Conservation (phyloP, 2,329 filamentous ascomycete species). For the Fusarium verticillioides region DNA sequence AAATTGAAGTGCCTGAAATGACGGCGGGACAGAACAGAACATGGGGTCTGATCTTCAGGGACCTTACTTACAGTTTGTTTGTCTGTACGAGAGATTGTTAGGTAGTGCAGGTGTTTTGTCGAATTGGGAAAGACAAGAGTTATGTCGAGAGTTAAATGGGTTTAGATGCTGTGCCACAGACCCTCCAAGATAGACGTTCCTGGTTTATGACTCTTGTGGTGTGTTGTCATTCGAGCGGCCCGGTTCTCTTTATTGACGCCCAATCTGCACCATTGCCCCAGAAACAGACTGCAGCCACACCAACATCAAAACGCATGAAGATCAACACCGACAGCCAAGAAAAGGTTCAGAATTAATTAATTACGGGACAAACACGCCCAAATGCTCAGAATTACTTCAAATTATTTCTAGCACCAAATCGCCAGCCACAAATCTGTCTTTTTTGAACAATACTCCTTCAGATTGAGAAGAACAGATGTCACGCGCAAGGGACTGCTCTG, state of each 20-base stretch:
- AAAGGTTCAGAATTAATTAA: background rate
- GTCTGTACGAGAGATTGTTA: background rate
- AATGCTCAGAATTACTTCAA: background rate
- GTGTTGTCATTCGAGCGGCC: slow-evolving; percentile 39
- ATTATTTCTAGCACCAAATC: background rate
- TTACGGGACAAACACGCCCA: background rate
- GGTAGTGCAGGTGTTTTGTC: slow-evolving; percentile 1
- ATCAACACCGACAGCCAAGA: slow-evolving; percentile 14
- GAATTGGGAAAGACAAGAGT: slow-evolving; percentile 7
- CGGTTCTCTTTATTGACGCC: slow-evolving; percentile 43
- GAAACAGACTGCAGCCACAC: slow-evolving; percentile 37
- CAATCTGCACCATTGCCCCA: slow-evolving; percentile 45
- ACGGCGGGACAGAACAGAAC: slow-evolving; percentile 7
- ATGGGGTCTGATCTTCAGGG: slow-evolving; percentile 12
- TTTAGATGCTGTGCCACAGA: slow-evolving; percentile 17
- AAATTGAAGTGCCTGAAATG: slow-evolving; percentile 16
- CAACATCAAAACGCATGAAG: slow-evolving; percentile 13
- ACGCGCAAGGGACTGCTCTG: slow-evolving; percentile 12
- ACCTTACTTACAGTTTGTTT: background rate
- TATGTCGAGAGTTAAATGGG: slow-evolving; percentile 16
- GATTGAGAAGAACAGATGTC: background rate
- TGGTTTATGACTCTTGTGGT: slow-evolving; percentile 12
- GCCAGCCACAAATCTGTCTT: background rate
- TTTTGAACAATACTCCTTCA: background rate
- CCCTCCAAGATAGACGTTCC: background rate